These are phyloP conservation scores for Crucibulum laeve DNA, from an alignment of 768 basidiomycete species.

Conservation along the genomic window DNA sequence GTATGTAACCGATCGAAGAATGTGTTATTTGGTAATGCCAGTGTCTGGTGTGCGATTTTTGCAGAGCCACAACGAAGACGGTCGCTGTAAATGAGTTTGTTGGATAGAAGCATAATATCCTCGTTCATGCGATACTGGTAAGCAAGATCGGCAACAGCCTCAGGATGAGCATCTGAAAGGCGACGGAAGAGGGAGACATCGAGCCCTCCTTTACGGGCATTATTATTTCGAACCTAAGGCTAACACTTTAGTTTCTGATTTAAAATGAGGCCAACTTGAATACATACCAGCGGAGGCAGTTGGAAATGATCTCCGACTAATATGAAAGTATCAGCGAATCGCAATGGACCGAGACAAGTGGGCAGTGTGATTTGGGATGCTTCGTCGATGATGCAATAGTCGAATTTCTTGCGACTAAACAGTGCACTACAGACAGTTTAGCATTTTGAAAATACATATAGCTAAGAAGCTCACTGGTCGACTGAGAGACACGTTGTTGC, in stretches of 20 bases:
- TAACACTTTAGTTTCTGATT: neutral
- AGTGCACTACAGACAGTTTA: slow-evolving; percentile 50
- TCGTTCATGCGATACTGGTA: slow-evolving; percentile 96
- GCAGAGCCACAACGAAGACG: slow-evolving; percentile 77
- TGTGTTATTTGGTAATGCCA: slow-evolving; percentile 47
- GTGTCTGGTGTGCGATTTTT: slow-evolving; percentile 53
- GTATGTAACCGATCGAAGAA: slow-evolving; percentile 46
- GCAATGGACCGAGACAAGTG: slow-evolving; percentile 89
- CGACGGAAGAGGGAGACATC: slow-evolving; percentile 88
- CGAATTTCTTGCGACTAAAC: slow-evolving; percentile 82
- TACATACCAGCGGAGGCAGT: slow-evolving; percentile 82
- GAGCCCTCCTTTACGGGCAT: slow-evolving; percentile 80
- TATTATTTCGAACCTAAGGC: slow-evolving; percentile 70
- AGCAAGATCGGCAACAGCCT: slow-evolving; percentile 79
- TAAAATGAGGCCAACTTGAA: neutral
- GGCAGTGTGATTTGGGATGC: slow-evolving; percentile 97
- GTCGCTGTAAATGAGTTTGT: slow-evolving; percentile 78
- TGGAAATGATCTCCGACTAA: slow-evolving; percentile 98
- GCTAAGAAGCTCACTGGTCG: slow-evolving; percentile 69
- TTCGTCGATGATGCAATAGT: slow-evolving; percentile 97
- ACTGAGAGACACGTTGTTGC: slow-evolving; percentile 94
- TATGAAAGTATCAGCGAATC: slow-evolving; percentile 86
- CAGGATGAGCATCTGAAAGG: slow-evolving; percentile 82
- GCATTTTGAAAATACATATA: slow-evolving; percentile 26
- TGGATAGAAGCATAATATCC: slow-evolving; percentile 91